A percentile compares a stretch with the other conserved stretches of the same genome.
These are phyloP conservation scores for Triticum monococcum DNA, from an alignment of 176 grass and related monocot species.

Conservation along the genomic window DNA sequence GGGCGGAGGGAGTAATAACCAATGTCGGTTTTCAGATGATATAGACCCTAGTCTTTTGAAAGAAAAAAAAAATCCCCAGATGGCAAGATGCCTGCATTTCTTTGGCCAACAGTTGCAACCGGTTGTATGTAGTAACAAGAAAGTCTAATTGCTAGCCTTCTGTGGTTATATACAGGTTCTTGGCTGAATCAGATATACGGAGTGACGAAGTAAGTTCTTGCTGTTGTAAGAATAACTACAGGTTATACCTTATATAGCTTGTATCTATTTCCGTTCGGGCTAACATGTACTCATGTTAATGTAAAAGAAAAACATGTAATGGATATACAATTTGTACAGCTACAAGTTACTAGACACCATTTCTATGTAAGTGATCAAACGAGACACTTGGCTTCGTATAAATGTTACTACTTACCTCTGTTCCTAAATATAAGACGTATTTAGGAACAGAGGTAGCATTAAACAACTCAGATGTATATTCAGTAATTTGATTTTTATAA, in stretches of 20 bases:
- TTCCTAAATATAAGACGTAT: no score
- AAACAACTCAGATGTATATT: neutral
- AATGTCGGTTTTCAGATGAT: neutral
- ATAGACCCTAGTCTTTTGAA: neutral
- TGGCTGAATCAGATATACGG: slow-evolving; percentile 28
- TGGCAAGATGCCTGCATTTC: neutral
- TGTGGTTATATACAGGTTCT: slow-evolving; percentile 27
- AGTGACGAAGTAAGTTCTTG: slow-evolving; percentile 24
- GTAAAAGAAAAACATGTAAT: neutral
- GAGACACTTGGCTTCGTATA: neutral
- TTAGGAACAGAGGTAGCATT: no score
- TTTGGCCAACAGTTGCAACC: neutral
- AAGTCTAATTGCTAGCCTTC: slow-evolving; percentile 1
- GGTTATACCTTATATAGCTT: neutral
- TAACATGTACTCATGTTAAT: neutral
- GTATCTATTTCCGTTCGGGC: neutral
- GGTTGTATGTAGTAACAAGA: neutral
- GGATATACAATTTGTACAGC: neutral
- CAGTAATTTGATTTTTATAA: neutral
- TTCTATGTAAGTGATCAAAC: neutral
- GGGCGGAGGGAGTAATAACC: no score
- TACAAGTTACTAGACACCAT: neutral
- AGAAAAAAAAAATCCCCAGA: neutral
- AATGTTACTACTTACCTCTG: neutral
- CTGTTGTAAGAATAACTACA: neutral